Conservation (phyloP, 139 green algal species). For the Tetraselmis chui region DNA sequence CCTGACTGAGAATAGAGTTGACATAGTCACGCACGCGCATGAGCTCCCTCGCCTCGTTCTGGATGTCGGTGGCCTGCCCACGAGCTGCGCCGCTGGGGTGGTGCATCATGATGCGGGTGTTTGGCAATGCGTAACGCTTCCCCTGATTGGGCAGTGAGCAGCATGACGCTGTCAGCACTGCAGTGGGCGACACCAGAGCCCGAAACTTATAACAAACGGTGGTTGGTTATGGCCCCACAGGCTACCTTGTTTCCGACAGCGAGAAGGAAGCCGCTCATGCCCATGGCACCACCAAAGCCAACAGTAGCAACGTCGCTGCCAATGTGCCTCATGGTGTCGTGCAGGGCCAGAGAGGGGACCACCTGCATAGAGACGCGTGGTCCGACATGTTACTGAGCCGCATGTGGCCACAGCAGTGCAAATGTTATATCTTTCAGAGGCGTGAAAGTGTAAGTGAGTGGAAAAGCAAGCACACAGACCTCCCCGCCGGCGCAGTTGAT, state of each 20-base stretch:
- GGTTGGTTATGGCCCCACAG: neutral
- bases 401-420: too few relatives aligned
- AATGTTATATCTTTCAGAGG: too few relatives aligned
- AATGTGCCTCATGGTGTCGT: slow-evolving; percentile 96
- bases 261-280: slow-evolving; percentile 95
- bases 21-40: slow-evolving; percentile 89
- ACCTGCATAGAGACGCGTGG: slow-evolving; percentile 48
- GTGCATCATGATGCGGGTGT: slow-evolving; percentile 96
- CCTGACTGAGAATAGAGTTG: slow-evolving; percentile 60
- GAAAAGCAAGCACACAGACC: slow-evolving; percentile 23
- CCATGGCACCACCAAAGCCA: slow-evolving; percentile 89
- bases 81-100: slow-evolving; percentile 83
- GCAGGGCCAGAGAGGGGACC: slow-evolving; percentile 85
- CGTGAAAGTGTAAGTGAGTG: too few relatives aligned
- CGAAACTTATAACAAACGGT: neutral
- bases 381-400: too few relatives aligned
- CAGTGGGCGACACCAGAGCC: slow-evolving; percentile 7
- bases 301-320: slow-evolving; percentile 85
- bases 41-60: slow-evolving; percentile 94
- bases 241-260: slow-evolving; percentile 82
- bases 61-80: slow-evolving; percentile 93
- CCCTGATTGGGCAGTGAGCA: too few relatives aligned
- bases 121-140: slow-evolving; percentile 80
- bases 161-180: too few relatives aligned
- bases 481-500: slow-evolving; percentile 84